Evolutionary conservation across 176 grass and related monocot species (phyloP).

Genomic region (Carex scoparia): DNA sequence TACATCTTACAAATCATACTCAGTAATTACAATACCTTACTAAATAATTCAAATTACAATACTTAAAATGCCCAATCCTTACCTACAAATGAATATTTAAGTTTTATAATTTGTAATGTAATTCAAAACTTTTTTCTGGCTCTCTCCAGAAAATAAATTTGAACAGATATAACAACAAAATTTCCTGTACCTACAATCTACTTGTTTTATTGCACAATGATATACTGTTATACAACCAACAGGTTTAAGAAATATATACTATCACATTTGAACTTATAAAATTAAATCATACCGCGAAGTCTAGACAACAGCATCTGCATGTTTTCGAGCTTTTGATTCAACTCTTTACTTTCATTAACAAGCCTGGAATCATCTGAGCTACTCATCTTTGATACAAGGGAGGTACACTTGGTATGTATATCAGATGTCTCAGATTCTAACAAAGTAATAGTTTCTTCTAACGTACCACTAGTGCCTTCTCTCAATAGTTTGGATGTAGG

Average conservation of each 20-base stretch:
- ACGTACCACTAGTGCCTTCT: slow-evolving; percentile 32
- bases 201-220: neutral
- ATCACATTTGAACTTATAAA: slow-evolving; percentile 18
- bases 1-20: slow-evolving; percentile 4
- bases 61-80: neutral
- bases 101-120: neutral
- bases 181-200: slow-evolving; percentile 1
- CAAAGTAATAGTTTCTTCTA: slow-evolving; percentile 60
- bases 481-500: slow-evolving; percentile 34
- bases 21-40: neutral
- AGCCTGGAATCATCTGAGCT: slow-evolving; percentile 29
- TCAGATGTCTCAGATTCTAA: slow-evolving; percentile 65
- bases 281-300: slow-evolving; percentile 55
- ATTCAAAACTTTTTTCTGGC: neutral
- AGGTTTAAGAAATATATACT: slow-evolving; percentile 25
- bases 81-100: neutral
- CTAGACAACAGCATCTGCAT: slow-evolving; percentile 71
- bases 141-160: neutral
- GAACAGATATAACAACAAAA: slow-evolving; percentile 17
- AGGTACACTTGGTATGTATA: slow-evolving; percentile 58
- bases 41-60: slow-evolving; percentile 3
- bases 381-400: slow-evolving; percentile 41
- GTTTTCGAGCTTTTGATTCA: slow-evolving; percentile 69
- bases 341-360: slow-evolving; percentile 37
- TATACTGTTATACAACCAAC: slow-evolving; percentile 20